A percentile compares a stretch with the other conserved stretches of the same genome.
phyloP scores from a whole-genome alignment of 1,284 basidiomycete genomes.

The Malassezia restricta region DNA sequence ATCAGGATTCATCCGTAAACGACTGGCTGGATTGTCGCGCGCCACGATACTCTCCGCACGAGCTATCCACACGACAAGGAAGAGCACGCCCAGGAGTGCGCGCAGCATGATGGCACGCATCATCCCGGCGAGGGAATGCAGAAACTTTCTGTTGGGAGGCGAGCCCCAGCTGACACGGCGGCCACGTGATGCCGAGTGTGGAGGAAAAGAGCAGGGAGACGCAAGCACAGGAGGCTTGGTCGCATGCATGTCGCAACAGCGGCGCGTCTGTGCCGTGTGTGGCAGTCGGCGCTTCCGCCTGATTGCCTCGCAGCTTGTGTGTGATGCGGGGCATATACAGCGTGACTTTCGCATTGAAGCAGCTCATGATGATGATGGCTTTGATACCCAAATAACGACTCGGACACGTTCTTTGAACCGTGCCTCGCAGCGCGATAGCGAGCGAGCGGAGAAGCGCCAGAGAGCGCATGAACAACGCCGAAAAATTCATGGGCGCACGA shows the following conservation, averaged over 20 bases:
- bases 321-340: slow-evolving; percentile 13
- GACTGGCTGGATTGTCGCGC: background rate
- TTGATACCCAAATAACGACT: slow-evolving; percentile 14
- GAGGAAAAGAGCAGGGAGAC: too few species aligned
- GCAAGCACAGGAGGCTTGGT: too few species aligned
- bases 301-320: slow-evolving; percentile 14
- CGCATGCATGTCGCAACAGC: background rate
- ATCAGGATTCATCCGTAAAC: too few species aligned
- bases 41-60: background rate
- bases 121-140: background rate
- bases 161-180: too few species aligned
- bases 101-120: background rate
- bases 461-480: background rate
- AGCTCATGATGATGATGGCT: slow-evolving; percentile 15
- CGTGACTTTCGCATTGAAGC: slow-evolving; percentile 15
- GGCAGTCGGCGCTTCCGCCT: slow-evolving; percentile 16
- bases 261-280: slow-evolving; percentile 10
- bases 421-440: slow-evolving; percentile 8
- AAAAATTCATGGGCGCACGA: background rate
- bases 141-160: too few species aligned
- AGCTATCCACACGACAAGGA: background rate
- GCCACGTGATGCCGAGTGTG: too few species aligned
- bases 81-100: background rate
- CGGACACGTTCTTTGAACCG: slow-evolving; percentile 9
- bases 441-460: slow-evolving; percentile 1